These are phyloP conservation scores for Naganishia onofrii DNA, from an alignment of 768 basidiomycete species.

Conservation along the genomic window DNA sequence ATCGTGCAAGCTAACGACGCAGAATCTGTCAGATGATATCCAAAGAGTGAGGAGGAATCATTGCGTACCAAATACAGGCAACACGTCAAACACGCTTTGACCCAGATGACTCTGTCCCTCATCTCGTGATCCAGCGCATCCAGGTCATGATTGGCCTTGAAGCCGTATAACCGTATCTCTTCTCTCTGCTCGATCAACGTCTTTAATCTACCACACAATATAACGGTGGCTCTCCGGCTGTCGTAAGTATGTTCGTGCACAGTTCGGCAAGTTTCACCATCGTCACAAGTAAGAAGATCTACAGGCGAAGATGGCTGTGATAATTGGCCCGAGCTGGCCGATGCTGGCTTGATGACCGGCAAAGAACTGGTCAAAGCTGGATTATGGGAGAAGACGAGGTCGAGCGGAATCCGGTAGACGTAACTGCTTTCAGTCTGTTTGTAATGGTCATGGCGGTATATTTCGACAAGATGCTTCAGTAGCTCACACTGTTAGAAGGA, in stretches of 20 bases:
- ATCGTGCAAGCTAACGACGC: slow-evolving; percentile 9
- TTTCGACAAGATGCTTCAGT: slow-evolving; percentile 11
- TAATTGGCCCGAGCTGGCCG: neutral
- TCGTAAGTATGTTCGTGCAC: neutral
- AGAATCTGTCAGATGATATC: neutral
- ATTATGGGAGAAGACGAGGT: slow-evolving; percentile 6
- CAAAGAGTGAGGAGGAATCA: neutral
- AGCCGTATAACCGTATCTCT: slow-evolving; percentile 5
- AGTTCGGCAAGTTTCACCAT: neutral
- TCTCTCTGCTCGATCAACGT: slow-evolving; percentile 15
- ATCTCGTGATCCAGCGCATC: slow-evolving; percentile 1
- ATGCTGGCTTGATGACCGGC: neutral
- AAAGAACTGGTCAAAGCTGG: neutral
- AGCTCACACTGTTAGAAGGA: neutral
- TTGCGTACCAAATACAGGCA: slow-evolving; percentile 13
- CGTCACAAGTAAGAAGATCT: neutral
- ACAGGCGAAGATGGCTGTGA: slow-evolving; percentile 12
- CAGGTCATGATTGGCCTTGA: neutral
- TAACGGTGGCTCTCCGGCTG: neutral
- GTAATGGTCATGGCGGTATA: slow-evolving; percentile 12
- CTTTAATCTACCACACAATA: slow-evolving; percentile 16
- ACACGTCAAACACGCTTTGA: slow-evolving; percentile 25
- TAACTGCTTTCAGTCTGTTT: neutral
- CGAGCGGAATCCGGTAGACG: slow-evolving; percentile 8
- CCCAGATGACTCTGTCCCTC: slow-evolving; percentile 9